Percentiles rank a stretch among this genome's conserved stretches.
Conservation (phyloP, 139 green algal genomes). For the Astrephomene gubernaculifera region DNA sequence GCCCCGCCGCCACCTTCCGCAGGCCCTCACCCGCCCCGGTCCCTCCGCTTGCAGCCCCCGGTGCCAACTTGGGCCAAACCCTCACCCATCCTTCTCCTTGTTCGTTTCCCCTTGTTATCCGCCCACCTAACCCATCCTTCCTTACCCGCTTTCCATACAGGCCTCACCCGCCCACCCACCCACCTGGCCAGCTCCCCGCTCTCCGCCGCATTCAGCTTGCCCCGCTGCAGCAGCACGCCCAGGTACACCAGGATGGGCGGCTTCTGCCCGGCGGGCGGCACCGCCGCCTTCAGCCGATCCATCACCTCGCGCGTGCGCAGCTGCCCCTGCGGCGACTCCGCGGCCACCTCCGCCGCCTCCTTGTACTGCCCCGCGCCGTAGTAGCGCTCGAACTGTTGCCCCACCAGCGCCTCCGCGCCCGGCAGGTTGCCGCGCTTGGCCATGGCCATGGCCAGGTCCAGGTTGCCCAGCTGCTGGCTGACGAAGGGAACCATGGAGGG, state of each 20-base stretch:
- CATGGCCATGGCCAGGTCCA: constrained; percentile 94
- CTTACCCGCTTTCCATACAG: too few relatives aligned
- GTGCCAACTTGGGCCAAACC: too few relatives aligned
- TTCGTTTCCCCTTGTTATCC: too few relatives aligned
- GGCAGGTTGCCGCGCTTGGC: constrained; percentile 95
- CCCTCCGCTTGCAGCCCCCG: too few relatives aligned
- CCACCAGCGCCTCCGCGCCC: constrained; percentile 93
- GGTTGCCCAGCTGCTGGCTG: constrained; percentile 93
- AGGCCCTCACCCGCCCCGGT: too few relatives aligned
- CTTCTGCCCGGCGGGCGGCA: constrained; percentile 83
- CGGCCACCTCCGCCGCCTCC: constrained; percentile 95
- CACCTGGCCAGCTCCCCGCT: constrained; percentile 91
- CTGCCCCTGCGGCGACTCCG: constrained; percentile 88
- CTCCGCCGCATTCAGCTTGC: constrained; percentile 94
- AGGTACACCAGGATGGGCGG: constrained; percentile 99
- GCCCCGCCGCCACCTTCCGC: too few relatives aligned
- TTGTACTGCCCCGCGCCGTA: constrained; percentile 93
- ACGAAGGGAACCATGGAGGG: constrained; percentile 96
- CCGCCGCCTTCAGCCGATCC: constrained; percentile 90
- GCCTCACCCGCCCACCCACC: too few relatives aligned
- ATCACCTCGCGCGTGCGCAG: constrained; percentile 75
- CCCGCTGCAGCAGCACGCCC: constrained; percentile 94
- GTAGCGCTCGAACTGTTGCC: constrained; percentile 95
- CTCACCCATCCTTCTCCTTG: too few relatives aligned
- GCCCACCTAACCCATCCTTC: too few relatives aligned